Percentiles rank a stretch among this genome's conserved stretches.
These are phyloP conservation scores for Scenedesmus sp. DNA, from an alignment of 163 green algal species.

Conservation along the genomic window DNA sequence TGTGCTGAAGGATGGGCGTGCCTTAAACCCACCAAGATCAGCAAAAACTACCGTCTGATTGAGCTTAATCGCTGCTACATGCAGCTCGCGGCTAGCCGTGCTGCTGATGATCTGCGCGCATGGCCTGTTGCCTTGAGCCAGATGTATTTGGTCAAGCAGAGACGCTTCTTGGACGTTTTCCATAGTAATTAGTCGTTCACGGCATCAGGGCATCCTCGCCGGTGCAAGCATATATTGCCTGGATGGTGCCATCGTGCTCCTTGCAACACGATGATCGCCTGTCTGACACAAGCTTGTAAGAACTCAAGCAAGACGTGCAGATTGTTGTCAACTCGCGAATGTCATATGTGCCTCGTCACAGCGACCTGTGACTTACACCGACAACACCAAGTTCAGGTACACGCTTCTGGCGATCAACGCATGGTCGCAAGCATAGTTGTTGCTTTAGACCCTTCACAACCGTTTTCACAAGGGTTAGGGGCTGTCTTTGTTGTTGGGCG, in stretches of 20 bases:
- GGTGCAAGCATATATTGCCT: not conserved
- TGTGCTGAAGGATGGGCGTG: not conserved
- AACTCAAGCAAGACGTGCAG: too few relatives aligned
- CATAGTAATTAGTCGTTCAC: not conserved
- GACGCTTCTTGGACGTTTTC: not conserved
- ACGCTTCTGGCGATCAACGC: too few relatives aligned
- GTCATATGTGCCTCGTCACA: too few relatives aligned
- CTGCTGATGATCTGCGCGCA: conserved; percentile 1
- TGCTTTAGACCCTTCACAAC: too few relatives aligned
- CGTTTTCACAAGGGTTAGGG: too few relatives aligned
- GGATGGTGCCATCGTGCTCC: not conserved
- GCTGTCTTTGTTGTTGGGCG: too few relatives aligned
- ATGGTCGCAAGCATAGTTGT: too few relatives aligned
- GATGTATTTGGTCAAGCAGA: not conserved
- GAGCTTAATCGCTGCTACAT: not conserved
- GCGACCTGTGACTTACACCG: too few relatives aligned
- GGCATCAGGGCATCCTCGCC: not conserved
- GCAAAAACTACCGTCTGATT: conserved; percentile 7
- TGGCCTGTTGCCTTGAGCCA: conserved; percentile 2
- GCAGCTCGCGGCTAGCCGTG: conserved; percentile 18
- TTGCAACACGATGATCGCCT: not conserved
- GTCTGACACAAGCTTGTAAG: not conserved
- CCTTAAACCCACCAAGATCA: not conserved
- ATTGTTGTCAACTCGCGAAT: too few relatives aligned
- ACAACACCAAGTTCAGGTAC: too few relatives aligned